Conservation (phyloP, 371 early-diverging fungal genomes). For the Mucor velutinosus region DNA sequence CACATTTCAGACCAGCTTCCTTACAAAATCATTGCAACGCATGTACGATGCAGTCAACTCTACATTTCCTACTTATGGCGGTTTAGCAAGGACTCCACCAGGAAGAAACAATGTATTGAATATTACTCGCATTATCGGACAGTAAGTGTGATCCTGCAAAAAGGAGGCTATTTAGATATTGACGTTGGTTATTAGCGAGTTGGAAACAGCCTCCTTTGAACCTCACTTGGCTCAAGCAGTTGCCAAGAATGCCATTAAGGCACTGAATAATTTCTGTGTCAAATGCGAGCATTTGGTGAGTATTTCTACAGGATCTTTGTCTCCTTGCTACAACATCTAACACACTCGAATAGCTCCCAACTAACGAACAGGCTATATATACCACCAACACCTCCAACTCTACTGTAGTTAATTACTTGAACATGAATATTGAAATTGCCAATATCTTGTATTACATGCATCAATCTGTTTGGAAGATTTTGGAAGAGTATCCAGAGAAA, state of each 20-base stretch:
- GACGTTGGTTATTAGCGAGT: conserved; percentile 45
- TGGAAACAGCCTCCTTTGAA: conserved; percentile 67
- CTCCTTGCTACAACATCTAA: neutral
- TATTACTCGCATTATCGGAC: conserved; percentile 55
- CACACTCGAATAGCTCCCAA: conserved; percentile 9
- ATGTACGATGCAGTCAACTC: conserved; percentile 64
- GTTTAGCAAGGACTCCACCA: conserved; percentile 34
- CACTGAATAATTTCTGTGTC: conserved; percentile 54
- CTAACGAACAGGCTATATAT: conserved; percentile 38
- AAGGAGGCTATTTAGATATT: neutral
- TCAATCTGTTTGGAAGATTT: conserved; percentile 59
- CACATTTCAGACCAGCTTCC: conserved; percentile 72
- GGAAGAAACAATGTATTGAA: conserved; percentile 57
- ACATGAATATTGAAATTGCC: conserved; percentile 61
- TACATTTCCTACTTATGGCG: conserved; percentile 53
- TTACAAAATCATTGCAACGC: conserved; percentile 63
- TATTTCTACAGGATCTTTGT: neutral
- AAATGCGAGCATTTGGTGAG: conserved; percentile 58
- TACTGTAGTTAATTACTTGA: conserved; percentile 32
- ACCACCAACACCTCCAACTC: conserved; percentile 40
- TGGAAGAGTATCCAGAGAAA: conserved; percentile 57
- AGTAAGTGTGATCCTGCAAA: conserved; percentile 30
- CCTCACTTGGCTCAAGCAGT: conserved; percentile 50
- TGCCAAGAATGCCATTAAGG: conserved; percentile 57
- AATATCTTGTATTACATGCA: conserved; percentile 60